Base-by-base conservation (phyloP, 352 stramenopile genomes). In the Pythium phragmiticola region DNA sequence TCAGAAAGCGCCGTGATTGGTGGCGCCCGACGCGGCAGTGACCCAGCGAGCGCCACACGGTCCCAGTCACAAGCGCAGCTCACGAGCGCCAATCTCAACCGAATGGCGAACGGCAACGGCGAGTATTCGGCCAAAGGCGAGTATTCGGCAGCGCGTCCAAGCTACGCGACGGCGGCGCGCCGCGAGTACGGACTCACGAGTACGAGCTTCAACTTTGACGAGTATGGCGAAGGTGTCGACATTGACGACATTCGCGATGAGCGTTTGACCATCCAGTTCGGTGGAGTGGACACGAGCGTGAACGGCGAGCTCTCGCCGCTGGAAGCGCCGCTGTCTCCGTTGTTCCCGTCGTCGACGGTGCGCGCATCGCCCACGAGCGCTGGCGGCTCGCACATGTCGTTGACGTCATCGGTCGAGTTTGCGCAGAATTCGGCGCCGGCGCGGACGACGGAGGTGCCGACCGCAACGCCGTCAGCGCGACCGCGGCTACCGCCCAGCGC, bases 141-240 rank as follows among this genome's bases (percentile, higher is more conserved):
- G 14, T 42, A 42, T 16, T 4, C 37, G 9, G 13, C 11, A 2
- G 39, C 14, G 39, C 48, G 41, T 41, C 26, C 36, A 9, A 53
- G 48, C n/a, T 53, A 53, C 33, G 34, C 49, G 36, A 48, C 47
- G 30, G 57, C 57, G 21, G 34, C 37, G 23, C 50, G 52, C 19
- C 50, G 60, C 50, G 52, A 60, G 33, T 56, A 66, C 52, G 60
- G 60, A 9, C 48, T 60, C 60, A 66, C 45, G 39, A 58, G 46
- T 33, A 36, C 50, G 43, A 70, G 63, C 30, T 70, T 70, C 51
- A 62, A 61, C 63, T 65, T 70, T 50, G 63, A 70, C 57, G 53
- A 50, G 17, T 70, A 70, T 37, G 49, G 51, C 41, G 63, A 70
- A 37, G 63, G 63, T 21, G 57, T 70, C 33, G 63, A 70, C 57